Evolutionary conservation across 2,329 filamentous ascomycete genomes (phyloP), one percentile per base, ranked within the genome.

Genomic region (Botrytis deweyae): DNA sequence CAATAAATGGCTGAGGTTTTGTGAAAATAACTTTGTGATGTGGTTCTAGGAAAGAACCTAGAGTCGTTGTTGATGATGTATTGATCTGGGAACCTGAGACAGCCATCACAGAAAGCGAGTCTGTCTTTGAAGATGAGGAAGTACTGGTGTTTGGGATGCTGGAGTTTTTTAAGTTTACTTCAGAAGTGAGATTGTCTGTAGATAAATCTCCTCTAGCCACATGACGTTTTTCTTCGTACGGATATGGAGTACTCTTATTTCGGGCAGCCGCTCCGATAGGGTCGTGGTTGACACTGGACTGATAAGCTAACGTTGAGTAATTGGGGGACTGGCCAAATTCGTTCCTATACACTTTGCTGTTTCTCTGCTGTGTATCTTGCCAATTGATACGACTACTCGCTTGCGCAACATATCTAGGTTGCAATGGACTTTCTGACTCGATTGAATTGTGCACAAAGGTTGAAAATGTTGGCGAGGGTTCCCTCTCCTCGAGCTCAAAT

Each of bases 71-170:
- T 40, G n/a, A n/a, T n/a, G 72, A 42, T 70, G 20, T 9, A 29
- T 49, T n/a, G 36, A 16, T n/a, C 25, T 70, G 66, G 3, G 67
- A 65, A 33, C 49, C 42, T 22, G 72, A n/a, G 16, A 73, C 33
- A 12, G 18, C 67, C n/a, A 73, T 44, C 72, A 72, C 59, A 16
- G 67, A 71, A 58, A 73, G 67, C 1, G 68, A 72, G 29, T 73
- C 67, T 8, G 10, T 61, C 5, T 49, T 68, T 38, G 67, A 61
- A 40, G 36, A 55, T 49, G 49, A 18, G 7, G 22, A 46, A 2
- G 10, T 36, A 67, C 12, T 33, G 5, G 9, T 4, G 2, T 29
- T 49, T 33, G 36, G 7, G n/a, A 25, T 9, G 6, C 42, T 20
- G 18, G 8, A 44, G 40, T 38, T 59, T 16, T 16, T 63, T 14